phyloP scores from a whole-genome alignment of 352 stramenopile genomes.

The Ophiocytium majus region DNA sequence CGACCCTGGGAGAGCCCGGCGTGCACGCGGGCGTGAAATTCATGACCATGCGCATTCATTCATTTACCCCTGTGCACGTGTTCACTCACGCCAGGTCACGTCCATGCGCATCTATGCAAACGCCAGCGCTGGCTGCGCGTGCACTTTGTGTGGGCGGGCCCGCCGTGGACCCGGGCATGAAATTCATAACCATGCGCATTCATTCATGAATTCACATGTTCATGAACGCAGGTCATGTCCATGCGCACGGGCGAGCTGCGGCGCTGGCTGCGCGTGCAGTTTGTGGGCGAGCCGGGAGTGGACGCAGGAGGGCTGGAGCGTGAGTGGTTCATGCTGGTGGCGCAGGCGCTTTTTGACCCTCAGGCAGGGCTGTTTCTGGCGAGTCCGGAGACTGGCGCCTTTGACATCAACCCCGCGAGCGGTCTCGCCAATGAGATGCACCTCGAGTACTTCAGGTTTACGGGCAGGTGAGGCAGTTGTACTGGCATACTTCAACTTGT shows the following conservation, averaged over 20 bases:
- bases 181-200: too few species aligned
- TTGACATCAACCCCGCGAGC: constrained; percentile 77
- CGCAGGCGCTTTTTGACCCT: constrained; percentile 79
- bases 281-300: constrained; percentile 80
- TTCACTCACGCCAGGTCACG: constrained; percentile 69
- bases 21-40: too few species aligned
- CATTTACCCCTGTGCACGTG: too few species aligned
- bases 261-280: constrained; percentile 78
- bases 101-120: constrained; percentile 74
- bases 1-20: too few species aligned
- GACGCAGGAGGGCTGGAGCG: constrained; percentile 81
- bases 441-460: constrained; percentile 67
- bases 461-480: constrained; percentile 56
- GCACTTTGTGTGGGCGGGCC: constrained; percentile 82
- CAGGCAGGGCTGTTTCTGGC: constrained; percentile 73
- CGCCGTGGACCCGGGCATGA: constrained; percentile 78
- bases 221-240: constrained; percentile 70
- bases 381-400: constrained; percentile 69
- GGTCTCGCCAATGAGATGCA: constrained; percentile 76
- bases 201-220: background rate
- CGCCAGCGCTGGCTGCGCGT: constrained; percentile 72
- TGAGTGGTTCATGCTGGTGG: constrained; percentile 85
- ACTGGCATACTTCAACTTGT: too few species aligned
- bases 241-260: constrained; percentile 74
- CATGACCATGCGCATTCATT: too few species aligned